These are phyloP conservation scores for Chalciporus chontae DNA, from an alignment of 768 basidiomycete genomes.

Conservation along the genomic window DNA sequence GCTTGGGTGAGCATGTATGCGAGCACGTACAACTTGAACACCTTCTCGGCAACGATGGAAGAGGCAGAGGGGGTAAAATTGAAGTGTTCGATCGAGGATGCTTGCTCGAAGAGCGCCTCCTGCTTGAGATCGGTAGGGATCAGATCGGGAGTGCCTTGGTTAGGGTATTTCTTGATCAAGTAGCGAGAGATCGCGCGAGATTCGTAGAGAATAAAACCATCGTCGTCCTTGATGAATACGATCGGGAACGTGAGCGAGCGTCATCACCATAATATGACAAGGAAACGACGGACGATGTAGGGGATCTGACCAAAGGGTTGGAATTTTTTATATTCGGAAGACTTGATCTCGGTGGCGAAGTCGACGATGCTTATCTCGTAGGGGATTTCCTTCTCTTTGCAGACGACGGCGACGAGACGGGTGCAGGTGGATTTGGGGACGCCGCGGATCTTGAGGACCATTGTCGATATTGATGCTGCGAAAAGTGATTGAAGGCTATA, in stretches of 20 bases:
- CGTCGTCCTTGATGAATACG: constrained; percentile 36
- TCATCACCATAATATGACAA: too few species aligned
- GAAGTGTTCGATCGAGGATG: constrained; percentile 43
- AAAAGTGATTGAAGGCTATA: too few species aligned
- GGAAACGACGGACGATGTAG: constrained; percentile 27
- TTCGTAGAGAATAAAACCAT: constrained; percentile 61
- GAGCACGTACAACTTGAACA: constrained; percentile 12
- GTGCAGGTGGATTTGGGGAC: too few species aligned
- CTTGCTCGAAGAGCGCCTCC: constrained; percentile 33
- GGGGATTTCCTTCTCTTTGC: too few species aligned
- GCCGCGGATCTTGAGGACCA: too few species aligned
- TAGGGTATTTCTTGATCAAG: constrained; percentile 49
- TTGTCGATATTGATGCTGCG: too few species aligned
- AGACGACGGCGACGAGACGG: too few species aligned
- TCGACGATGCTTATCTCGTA: too few species aligned
- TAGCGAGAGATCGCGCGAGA: constrained; percentile 61
- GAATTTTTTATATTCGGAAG: too few species aligned
- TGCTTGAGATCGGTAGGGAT: constrained; percentile 44
- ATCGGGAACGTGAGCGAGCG: too few species aligned
- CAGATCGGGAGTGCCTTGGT: constrained; percentile 44
- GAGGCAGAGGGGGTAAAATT: constrained; percentile 46
- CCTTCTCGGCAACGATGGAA: constrained; percentile 43
- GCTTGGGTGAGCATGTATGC: too few species aligned
- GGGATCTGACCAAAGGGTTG: constrained; percentile 54
- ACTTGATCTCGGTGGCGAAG: too few species aligned